Evolutionary conservation across 2,329 filamentous ascomycete species (phyloP).

Genomic region (Biscogniauxia mediterranea): DNA sequence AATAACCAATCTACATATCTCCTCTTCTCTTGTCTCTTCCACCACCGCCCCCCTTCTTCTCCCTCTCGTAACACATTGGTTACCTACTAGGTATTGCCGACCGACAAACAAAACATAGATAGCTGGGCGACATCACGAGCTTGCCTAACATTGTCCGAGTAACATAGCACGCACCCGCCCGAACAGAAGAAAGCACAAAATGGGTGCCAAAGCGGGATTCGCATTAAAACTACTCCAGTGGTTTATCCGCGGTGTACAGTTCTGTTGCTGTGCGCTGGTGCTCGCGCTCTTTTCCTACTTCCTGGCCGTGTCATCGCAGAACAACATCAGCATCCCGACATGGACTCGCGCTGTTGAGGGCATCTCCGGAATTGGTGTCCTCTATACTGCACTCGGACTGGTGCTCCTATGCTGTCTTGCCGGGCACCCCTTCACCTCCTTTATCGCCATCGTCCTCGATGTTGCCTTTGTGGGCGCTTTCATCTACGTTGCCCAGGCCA

Average conservation of each 20-base stretch:
- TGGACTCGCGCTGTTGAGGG: constrained; percentile 74
- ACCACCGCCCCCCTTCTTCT: neutral
- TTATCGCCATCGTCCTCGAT: constrained; percentile 73
- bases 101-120: neutral
- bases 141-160: constrained; percentile 7
- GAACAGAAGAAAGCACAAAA: constrained; percentile 34
- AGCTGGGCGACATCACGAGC: neutral
- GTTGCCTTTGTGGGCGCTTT: constrained; percentile 73
- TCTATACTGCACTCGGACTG: constrained; percentile 74
- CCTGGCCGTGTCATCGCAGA: constrained; percentile 68
- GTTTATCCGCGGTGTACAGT: constrained; percentile 70
- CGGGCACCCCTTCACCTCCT: constrained; percentile 69
- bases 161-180: constrained; percentile 10
- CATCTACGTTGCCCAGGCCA: constrained; percentile 77
- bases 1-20: neutral
- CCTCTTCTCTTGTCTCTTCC: neutral
- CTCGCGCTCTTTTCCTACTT: constrained; percentile 84
- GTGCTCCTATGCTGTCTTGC: constrained; percentile 77
- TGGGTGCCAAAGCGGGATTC: constrained; percentile 57
- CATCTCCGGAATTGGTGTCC: constrained; percentile 68
- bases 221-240: constrained; percentile 69
- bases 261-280: constrained; percentile 69
- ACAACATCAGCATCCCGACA: constrained; percentile 60
- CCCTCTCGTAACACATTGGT: neutral
- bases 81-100: too few species aligned